These are phyloP conservation scores for Globisporangium megalacanthum DNA, from an alignment of 352 stramenopile genomes.

Conservation along the genomic window DNA sequence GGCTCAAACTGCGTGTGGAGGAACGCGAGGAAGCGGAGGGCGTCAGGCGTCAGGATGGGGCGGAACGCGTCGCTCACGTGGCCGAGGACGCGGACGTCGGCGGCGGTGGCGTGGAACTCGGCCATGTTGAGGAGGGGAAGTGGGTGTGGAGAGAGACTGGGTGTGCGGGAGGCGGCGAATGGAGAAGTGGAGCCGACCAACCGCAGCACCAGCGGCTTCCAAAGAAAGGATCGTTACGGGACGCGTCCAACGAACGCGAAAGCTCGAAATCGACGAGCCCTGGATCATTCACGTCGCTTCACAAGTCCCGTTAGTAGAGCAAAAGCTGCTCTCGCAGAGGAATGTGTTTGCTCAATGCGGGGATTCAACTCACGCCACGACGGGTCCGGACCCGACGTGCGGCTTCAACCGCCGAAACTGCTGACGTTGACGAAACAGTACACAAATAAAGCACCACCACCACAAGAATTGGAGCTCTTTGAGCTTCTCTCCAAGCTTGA, in stretches of 20 bases:
- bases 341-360: background rate
- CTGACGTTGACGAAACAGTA: background rate
- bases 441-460: background rate
- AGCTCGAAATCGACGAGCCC: background rate
- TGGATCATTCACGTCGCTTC: background rate
- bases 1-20: slow-evolving; percentile 87
- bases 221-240: no score
- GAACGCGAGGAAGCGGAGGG: slow-evolving; percentile 89
- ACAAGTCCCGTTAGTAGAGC: background rate
- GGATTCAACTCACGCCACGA: no score
- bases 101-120: slow-evolving; percentile 36
- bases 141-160: background rate
- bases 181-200: slow-evolving; percentile 4
- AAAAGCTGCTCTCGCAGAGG: background rate
- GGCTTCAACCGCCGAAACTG: no score
- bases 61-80: slow-evolving; percentile 70
- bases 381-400: no score
- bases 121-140: slow-evolving; percentile 22
- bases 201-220: no score
- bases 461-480: no score
- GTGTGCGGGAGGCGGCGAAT: slow-evolving; percentile 11
- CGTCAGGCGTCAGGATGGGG: slow-evolving; percentile 87
- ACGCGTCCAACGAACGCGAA: background rate
- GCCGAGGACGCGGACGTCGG: slow-evolving; percentile 83
- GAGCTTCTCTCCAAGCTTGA: no score